Percentiles rank a stretch among this genome's conserved stretches.
Conservation (phyloP, 2,329 filamentous ascomycete species). For the Chalaropsis thielavioides region DNA sequence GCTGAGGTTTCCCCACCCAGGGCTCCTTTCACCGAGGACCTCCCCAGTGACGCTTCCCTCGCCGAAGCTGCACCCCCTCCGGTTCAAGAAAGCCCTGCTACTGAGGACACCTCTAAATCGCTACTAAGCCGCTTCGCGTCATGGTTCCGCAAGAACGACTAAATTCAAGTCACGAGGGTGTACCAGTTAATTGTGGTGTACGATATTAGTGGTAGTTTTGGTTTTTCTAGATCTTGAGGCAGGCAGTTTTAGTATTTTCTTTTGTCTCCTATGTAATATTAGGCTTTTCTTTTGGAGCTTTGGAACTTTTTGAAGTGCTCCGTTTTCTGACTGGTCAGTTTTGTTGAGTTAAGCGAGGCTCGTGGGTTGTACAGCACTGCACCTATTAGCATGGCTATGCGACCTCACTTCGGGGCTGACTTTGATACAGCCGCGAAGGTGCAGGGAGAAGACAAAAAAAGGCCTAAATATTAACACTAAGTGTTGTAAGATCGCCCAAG, state of each 20-base stretch:
- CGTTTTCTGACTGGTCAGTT: background rate
- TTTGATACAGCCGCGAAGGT: too few species aligned
- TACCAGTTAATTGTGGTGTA: background rate
- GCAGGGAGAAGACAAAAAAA: too few species aligned
- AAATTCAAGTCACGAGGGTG: background rate
- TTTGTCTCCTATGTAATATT: background rate
- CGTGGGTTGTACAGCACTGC: too few species aligned
- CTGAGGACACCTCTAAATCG: background rate
- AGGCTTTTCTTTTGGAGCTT: background rate
- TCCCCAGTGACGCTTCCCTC: too few species aligned
- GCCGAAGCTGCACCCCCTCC: background rate
- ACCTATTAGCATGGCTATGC: too few species aligned
- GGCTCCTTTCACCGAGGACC: background rate
- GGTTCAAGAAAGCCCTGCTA: background rate
- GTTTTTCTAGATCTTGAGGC: background rate
- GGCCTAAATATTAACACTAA: too few species aligned
- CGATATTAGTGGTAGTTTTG: background rate
- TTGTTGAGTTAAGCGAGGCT: too few species aligned
- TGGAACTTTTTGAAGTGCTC: background rate
- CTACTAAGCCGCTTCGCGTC: constrained; percentile 1
- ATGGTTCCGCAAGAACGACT: constrained; percentile 3
- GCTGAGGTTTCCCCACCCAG: background rate
- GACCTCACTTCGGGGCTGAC: too few species aligned
- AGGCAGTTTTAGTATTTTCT: background rate
- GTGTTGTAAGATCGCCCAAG: too few species aligned